Evolutionary conservation across 1,284 basidiomycete species (phyloP), one percentile per base, ranked within the genome.

Genomic region (Ceratorhiza oryzae-sativae): DNA sequence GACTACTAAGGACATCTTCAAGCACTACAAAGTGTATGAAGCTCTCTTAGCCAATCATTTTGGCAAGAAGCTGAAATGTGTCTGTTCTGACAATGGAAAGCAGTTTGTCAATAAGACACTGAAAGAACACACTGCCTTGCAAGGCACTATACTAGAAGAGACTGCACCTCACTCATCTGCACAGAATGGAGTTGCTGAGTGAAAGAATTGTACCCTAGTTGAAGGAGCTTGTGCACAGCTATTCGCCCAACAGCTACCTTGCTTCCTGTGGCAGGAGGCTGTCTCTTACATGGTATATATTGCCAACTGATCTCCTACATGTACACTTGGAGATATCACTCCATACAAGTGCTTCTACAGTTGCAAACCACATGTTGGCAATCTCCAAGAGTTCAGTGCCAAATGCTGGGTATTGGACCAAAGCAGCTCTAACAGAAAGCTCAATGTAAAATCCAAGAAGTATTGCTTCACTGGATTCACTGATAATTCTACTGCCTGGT

Each of bases 131-230:
- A 23, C 15, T 1, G 4, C 12, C 20, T n/a, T 2, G 2, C 2
- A 30, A 15, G 62, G 62, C 1, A 67, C 46, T 27, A 10, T 49
- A 5, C n/a, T 53, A 5, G 32, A 23, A 3, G 32, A 20, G 3
- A 75, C 77, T 0, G 65, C 74, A 1, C 76, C 76, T 0, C 75
- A 78, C 59, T 73, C 75, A 1, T 77, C 76, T 32, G 71, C 76
- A 55, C 70, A 74, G 15, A 80, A 80, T 41, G 78, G 79, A 2
- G 65, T 75, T 0, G 77, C 78, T 1, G 78, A 81, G 63, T 73
- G 77, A 1, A 25, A 75, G 30, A 80, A 79, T 55, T 60, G 76
- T 0, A 72, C 71, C 1, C 71, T 73, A 12, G 46, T 63, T 42
- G 70, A 71, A 0, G 48, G 51, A 2, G 42, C 73, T 9, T 9